These are phyloP conservation scores for Calonectria pseudoreteaudii DNA, from an alignment of 2,329 filamentous ascomycete species.

Conservation along the genomic window DNA sequence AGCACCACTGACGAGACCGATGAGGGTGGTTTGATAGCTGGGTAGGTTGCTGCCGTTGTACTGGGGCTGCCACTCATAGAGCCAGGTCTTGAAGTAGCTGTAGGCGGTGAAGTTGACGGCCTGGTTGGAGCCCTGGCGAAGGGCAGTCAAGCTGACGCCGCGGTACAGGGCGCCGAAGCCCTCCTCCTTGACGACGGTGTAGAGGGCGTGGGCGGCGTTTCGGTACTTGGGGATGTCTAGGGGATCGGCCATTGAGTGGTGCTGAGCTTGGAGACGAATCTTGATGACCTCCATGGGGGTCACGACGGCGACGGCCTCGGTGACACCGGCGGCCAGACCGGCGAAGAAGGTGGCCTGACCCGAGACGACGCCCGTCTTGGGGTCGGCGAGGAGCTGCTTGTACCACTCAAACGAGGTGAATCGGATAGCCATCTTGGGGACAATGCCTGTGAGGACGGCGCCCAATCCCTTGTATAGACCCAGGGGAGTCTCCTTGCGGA, in stretches of 20 bases:
- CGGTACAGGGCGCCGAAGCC: constrained; percentile 89
- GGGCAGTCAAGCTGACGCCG: constrained; percentile 91
- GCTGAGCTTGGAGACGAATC: constrained; percentile 97
- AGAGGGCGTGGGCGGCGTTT: constrained; percentile 85
- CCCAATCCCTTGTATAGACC: constrained; percentile 98
- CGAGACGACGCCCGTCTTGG: constrained; percentile 74
- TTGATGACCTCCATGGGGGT: constrained; percentile 99
- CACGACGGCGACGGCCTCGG: constrained; percentile 95
- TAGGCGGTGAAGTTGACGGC: constrained; percentile 99
- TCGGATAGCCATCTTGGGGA: constrained; percentile 99
- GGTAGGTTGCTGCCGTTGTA: constrained; percentile 76
- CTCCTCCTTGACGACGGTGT: constrained; percentile 93
- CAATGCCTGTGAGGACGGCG: constrained; percentile 93
- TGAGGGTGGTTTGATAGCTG: constrained; percentile 89
- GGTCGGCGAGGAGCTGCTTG: constrained; percentile 83
- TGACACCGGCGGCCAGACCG: constrained; percentile 91
- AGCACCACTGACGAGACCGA: constrained; percentile 90
- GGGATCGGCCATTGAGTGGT: constrained; percentile 97
- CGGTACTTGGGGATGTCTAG: constrained; percentile 97
- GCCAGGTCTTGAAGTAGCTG: constrained; percentile 86
- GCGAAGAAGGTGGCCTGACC: constrained; percentile 78
- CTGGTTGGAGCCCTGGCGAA: constrained; percentile 96
- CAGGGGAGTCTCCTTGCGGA: constrained; percentile 89
- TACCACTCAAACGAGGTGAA: constrained; percentile 98
- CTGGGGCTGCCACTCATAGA: constrained; percentile 80